Evolutionary conservation across 495 filamentous ascomycete genomes (phyloP).

Genomic region (Hypoxylon fragiforme): DNA sequence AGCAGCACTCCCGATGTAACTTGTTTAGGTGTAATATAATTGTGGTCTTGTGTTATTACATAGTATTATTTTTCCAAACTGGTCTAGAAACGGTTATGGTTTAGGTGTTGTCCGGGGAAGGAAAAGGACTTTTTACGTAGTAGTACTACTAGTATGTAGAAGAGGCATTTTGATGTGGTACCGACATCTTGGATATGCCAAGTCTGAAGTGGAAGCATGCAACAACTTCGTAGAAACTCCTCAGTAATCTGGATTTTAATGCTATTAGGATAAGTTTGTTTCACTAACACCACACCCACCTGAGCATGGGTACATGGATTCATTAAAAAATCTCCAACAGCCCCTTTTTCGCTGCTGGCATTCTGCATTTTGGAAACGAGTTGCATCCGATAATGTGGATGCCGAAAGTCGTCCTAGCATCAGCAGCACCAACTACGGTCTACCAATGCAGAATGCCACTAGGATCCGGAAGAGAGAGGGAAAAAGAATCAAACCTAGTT

Average conservation of each 20-base stretch:
- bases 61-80: constrained; percentile 30
- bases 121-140: no score
- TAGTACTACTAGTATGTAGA: background rate
- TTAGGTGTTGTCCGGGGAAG: constrained; percentile 22
- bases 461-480: constrained; percentile 10
- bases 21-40: constrained; percentile 26
- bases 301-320: background rate
- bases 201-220: constrained; percentile 30
- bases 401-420: constrained; percentile 26
- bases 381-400: constrained; percentile 33
- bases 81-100: constrained; percentile 30
- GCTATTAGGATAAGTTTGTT: no score
- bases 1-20: constrained; percentile 33
- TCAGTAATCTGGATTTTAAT: no score
- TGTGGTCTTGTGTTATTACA: no score
- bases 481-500: constrained; percentile 2
- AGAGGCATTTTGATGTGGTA: constrained; percentile 33
- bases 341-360: constrained; percentile 3
- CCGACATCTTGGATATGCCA: constrained; percentile 37
- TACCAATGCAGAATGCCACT: constrained; percentile 28
- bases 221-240: background rate
- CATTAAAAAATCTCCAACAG: background rate
- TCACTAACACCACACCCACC: no score
- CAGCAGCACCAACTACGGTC: background rate
- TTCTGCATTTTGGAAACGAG: constrained; percentile 29